These are phyloP conservation scores for Ceratobasidium papillatum DNA, from an alignment of 1,284 basidiomycete species.

Conservation along the genomic window DNA sequence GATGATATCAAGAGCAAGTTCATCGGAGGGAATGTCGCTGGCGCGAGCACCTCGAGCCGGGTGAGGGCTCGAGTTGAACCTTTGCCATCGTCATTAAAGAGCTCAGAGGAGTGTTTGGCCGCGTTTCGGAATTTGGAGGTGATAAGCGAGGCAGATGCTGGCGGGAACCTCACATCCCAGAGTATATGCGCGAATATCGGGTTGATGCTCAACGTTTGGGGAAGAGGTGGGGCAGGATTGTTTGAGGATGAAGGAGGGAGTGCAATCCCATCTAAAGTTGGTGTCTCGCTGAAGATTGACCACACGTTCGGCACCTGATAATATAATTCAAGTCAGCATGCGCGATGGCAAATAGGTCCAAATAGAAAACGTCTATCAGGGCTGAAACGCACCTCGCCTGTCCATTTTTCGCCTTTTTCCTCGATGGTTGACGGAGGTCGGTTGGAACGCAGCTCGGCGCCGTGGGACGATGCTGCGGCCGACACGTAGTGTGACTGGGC, in stretches of 20 bases:
- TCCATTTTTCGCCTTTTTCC: constrained; percentile 36
- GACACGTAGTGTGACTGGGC: constrained; percentile 35
- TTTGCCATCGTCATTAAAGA: constrained; percentile 7
- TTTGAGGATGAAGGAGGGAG: constrained; percentile 12
- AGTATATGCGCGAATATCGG: constrained; percentile 38
- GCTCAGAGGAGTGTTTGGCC: constrained; percentile 3
- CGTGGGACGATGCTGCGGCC: constrained; percentile 21
- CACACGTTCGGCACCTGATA: constrained; percentile 35
- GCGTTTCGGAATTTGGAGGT: constrained; percentile 23
- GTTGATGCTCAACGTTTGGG: constrained; percentile 3
- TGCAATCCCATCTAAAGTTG: neutral
- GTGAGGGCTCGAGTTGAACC: neutral
- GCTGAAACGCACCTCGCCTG: constrained; percentile 34
- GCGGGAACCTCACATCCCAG: constrained; percentile 32
- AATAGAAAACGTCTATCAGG: constrained; percentile 23
- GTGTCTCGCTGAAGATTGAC: constrained; percentile 29
- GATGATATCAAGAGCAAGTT: constrained; percentile 16
- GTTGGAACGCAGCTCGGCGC: constrained; percentile 25
- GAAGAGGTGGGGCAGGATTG: neutral
- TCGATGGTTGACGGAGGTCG: constrained; percentile 27
- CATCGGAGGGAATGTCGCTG: constrained; percentile 26
- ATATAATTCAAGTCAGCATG: constrained; percentile 1
- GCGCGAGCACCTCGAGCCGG: constrained; percentile 5
- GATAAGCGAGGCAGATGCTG: constrained; percentile 31
- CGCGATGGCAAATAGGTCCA: neutral